Percentiles rank a stretch among this genome's conserved stretches.
phyloP scores from a whole-genome alignment of 2,329 filamentous ascomycete genomes.

The Rhytidhysteron rufulum region DNA sequence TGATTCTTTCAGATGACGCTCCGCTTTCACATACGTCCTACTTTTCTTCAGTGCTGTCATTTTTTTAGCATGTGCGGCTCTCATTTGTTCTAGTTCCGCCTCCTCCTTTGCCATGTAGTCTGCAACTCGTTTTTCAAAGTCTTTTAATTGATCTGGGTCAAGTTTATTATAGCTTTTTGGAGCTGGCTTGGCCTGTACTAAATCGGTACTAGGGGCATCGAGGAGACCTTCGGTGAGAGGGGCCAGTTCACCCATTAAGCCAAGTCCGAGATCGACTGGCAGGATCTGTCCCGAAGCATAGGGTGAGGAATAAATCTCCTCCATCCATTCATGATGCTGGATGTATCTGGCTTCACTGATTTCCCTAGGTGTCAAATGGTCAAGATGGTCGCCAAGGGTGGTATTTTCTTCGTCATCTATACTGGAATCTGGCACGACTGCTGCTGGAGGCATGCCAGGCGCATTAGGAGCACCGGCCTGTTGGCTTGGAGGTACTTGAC shows the following conservation, averaged over 20 bases:
- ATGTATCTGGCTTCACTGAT: slow-evolving; percentile 83
- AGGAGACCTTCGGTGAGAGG: slow-evolving; percentile 82
- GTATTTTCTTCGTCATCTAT: slow-evolving; percentile 90
- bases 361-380: slow-evolving; percentile 83
- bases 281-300: slow-evolving; percentile 82
- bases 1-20: slow-evolving; percentile 68
- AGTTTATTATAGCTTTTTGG: slow-evolving; percentile 62
- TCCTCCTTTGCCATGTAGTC: slow-evolving; percentile 70
- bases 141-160: slow-evolving; percentile 71
- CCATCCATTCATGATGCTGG: slow-evolving; percentile 99
- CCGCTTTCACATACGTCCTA: slow-evolving; percentile 67
- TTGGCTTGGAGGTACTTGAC: slow-evolving; percentile 35
- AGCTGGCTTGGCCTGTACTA: slow-evolving; percentile 27
- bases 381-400: slow-evolving; percentile 81
- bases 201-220: slow-evolving; percentile 46
- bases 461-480: slow-evolving; percentile 40
- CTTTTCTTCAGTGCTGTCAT: slow-evolving; percentile 71
- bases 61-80: slow-evolving; percentile 69
- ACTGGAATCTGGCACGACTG: slow-evolving; percentile 38
- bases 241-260: slow-evolving; percentile 72
- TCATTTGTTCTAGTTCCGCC: slow-evolving; percentile 80
- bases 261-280: slow-evolving; percentile 81
- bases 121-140: slow-evolving; percentile 75
- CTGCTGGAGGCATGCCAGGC: slow-evolving; percentile 15
- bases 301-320: slow-evolving; percentile 88